phyloP scores from a whole-genome alignment of 2,329 filamentous ascomycete species.

The Sclerotinia subarctica region DNA sequence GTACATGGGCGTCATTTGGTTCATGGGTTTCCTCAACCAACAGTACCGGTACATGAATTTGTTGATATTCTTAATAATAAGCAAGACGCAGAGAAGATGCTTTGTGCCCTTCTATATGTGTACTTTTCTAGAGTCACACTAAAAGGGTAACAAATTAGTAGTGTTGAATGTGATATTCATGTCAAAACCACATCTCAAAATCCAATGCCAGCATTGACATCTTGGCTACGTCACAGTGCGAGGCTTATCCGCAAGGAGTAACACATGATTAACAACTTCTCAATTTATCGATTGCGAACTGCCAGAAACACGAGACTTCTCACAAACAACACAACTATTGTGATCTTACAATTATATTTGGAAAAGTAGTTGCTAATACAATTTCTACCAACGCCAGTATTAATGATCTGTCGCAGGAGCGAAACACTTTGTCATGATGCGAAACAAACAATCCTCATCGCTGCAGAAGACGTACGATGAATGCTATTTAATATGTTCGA shows the following conservation, averaged over 20 bases:
- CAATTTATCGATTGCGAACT: slow-evolving; percentile 6
- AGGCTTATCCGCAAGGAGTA: slow-evolving; percentile 6
- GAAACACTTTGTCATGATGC: slow-evolving; percentile 41
- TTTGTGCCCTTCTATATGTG: background rate
- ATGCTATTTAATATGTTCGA: slow-evolving; percentile 90
- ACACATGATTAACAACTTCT: slow-evolving; percentile 10
- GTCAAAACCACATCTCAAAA: background rate
- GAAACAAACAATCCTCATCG: slow-evolving; percentile 62
- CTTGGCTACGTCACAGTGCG: slow-evolving; percentile 5
- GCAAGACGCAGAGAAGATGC: background rate
- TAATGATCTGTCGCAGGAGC: background rate
- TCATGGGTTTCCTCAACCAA: background rate
- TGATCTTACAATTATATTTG: background rate
- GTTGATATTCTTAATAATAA: background rate
- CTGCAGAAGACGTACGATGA: slow-evolving; percentile 98
- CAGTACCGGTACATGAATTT: background rate
- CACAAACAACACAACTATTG: background rate
- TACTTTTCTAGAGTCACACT: background rate
- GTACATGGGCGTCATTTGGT: background rate
- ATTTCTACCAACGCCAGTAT: background rate
- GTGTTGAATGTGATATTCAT: background rate
- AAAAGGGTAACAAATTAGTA: background rate
- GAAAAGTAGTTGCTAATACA: background rate
- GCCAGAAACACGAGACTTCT: slow-evolving; percentile 8
- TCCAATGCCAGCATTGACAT: background rate